A percentile compares a stretch with the other conserved stretches of the same genome.
phyloP scores from a whole-genome alignment of 2,329 filamentous ascomycete genomes.

The Trichophyton schoenleinii region DNA sequence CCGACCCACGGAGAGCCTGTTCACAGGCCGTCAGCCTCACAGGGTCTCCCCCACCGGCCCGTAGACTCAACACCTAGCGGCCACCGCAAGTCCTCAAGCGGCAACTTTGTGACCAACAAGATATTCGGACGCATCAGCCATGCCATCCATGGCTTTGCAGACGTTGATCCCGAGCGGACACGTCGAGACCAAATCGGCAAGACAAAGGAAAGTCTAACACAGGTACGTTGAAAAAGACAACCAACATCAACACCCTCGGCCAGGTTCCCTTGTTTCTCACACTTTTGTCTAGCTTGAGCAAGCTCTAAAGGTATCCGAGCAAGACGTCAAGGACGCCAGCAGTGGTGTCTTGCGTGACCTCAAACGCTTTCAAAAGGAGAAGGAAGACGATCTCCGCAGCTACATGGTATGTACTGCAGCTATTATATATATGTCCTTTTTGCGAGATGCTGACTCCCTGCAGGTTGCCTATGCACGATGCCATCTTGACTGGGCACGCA shows the following conservation, averaged over 20 bases:
- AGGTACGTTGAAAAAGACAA: constrained; percentile 28
- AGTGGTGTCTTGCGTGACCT: constrained; percentile 77
- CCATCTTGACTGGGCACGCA: constrained; percentile 88
- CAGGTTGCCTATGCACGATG: constrained; percentile 85
- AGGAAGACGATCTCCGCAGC: constrained; percentile 81
- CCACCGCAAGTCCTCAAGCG: constrained; percentile 71
- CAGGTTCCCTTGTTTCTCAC: neutral
- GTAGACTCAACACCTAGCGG: constrained; percentile 24
- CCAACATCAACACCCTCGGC: neutral
- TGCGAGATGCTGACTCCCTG: neutral
- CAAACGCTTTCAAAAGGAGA: constrained; percentile 85
- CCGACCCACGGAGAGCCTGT: constrained; percentile 66
- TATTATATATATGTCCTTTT: neutral
- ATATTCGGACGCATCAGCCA: constrained; percentile 93
- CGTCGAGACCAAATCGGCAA: constrained; percentile 89
- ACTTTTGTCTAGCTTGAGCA: constrained; percentile 58
- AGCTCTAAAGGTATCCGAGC: constrained; percentile 73
- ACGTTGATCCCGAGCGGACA: constrained; percentile 88
- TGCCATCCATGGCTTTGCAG: constrained; percentile 89
- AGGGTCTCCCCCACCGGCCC: constrained; percentile 47
- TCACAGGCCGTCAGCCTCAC: constrained; percentile 53
- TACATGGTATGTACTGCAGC: constrained; percentile 67
- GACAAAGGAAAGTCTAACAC: constrained; percentile 71
- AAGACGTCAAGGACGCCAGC: constrained; percentile 89
- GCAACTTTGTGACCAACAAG: constrained; percentile 83